Evolutionary conservation across 2,329 filamentous ascomycete species (phyloP), one percentile per base, ranked within the genome.

Genomic region (Aplosporella prunicola): DNA sequence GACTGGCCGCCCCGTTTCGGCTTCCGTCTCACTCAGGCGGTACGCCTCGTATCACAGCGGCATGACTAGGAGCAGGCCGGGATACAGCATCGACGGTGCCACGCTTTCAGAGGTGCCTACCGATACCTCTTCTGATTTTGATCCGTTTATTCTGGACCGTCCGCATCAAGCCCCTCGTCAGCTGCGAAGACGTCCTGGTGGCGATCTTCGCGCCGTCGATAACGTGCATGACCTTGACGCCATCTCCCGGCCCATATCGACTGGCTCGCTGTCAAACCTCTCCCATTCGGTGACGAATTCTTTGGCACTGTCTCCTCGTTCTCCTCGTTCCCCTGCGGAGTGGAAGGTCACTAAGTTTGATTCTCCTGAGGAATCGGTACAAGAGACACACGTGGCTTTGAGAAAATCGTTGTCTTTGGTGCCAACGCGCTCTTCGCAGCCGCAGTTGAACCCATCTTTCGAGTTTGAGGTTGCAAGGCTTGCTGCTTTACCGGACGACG

Each of bases 401-500:
- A 51, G 51, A 39, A 61, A 57, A 34, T 45, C 50, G 2, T 53
- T 66, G 1, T 63, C 63, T 4, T 47, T 70, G 11, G 55, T 69
- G 1, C 58, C 66, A 32, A 72, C 69, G 1, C 68, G 71, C 44
- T 73, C 72, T 2, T 74, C 72, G 2, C 69, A 74, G 43, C 68
- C 72, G 2, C 63, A 66, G 35, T 43, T 76, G 13, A 62, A 73
- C 29, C 70, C 72, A 2, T 95, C 88, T 0, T 95, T 96, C 48
- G 86, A 96, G 57, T 80, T 74, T 3, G 87, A 93, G 50, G 85
- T 93, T 1, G 79, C 88, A 42, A 84, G 84, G 49, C 74, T 98
- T 37, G 85, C 88, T 2, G 79, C 83, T 39, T 84, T 96, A 17
- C 86, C 89, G 0, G 88, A 95, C 52, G 85, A 93, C 43, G 80